Evolutionary conservation across 805 yeast species (phyloP), one percentile per base, ranked within the genome.

Genomic region (Kazachstania africana): DNA sequence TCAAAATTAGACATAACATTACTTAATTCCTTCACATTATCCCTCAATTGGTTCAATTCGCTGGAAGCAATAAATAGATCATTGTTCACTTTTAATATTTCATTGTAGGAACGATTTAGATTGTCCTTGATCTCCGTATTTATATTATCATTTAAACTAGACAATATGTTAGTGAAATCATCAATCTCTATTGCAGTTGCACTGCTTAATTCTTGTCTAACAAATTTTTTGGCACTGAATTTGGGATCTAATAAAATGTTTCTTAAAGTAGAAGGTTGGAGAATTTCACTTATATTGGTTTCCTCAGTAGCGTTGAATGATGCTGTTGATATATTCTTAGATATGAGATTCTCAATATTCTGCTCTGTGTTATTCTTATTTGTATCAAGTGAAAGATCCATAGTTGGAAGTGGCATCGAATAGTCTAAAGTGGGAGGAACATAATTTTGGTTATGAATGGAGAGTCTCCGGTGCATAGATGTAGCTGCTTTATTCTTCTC

Each of bases 101-200:
- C 72, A 40, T 67, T 69, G 43, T 71, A 79, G 24, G 81, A 79
- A 48, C 69, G 70, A 42, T 72, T 66, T 18, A 80, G 69, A 32
- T 69, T 69, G 19, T 53, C 53, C 43, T 75, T 75, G 30, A 78
- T 70, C 37, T 76, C 81, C 16, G 59, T 58, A 13, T 68, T 68
- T 24, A 79, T 68, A 27, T 65, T 50, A 3, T 57, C 49, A 24
- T 71, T 67, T 40, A 78, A 63, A 25, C 62, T 58, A 2, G 55
- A 45, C 39, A 81, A 57, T 32, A 65, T 67, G 13, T 70, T 65
- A 36, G 76, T 72, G 53, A 78, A 79, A 33, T 70, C 72, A 43
- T 80, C 85, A 21, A 82, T 78, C 37, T 76, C 80, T 1, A 71
- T 55, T 2, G 87, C 88, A 5, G 78, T 70, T 1, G 84, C 82